These are phyloP conservation scores for Gossypium schwendimanii DNA, from an alignment of 441 rosid species.

Conservation along the genomic window DNA sequence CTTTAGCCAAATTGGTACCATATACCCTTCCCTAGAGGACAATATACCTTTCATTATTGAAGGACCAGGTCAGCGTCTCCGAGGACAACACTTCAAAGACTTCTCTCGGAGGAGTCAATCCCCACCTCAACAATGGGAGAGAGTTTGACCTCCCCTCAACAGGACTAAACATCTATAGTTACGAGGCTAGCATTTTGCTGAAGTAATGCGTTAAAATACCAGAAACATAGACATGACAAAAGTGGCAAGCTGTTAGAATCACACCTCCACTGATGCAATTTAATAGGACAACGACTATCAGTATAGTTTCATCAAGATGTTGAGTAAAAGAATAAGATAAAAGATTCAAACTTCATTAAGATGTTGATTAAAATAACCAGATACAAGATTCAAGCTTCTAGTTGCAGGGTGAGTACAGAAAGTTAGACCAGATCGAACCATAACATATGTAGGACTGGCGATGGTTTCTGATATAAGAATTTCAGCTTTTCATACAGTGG, in stretches of 20 bases:
- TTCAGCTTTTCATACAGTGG: neutral
- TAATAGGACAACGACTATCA: neutral
- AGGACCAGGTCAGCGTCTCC: too few species aligned
- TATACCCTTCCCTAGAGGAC: too few species aligned
- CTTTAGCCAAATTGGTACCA: too few species aligned
- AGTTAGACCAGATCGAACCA: conserved; percentile 3
- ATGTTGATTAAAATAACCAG: neutral
- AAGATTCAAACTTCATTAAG: neutral
- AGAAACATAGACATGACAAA: neutral
- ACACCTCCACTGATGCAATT: neutral
- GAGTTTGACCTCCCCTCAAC: too few species aligned
- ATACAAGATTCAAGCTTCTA: neutral
- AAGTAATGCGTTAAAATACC: neutral
- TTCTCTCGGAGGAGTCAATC: too few species aligned
- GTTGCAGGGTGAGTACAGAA: neutral
- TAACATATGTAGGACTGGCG: neutral
- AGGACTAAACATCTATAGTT: neutral
- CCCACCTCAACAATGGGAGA: too few species aligned
- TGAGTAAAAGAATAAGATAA: neutral
- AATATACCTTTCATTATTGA: too few species aligned
- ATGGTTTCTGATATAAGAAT: neutral
- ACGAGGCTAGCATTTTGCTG: neutral
- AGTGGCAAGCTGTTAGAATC: neutral
- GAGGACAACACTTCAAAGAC: too few species aligned
- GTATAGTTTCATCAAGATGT: neutral